A percentile compares a stretch with the other conserved stretches of the same genome.
Evolutionary conservation across 331 rosid genomes (phyloP).

Genomic region (Malus hybrid): DNA sequence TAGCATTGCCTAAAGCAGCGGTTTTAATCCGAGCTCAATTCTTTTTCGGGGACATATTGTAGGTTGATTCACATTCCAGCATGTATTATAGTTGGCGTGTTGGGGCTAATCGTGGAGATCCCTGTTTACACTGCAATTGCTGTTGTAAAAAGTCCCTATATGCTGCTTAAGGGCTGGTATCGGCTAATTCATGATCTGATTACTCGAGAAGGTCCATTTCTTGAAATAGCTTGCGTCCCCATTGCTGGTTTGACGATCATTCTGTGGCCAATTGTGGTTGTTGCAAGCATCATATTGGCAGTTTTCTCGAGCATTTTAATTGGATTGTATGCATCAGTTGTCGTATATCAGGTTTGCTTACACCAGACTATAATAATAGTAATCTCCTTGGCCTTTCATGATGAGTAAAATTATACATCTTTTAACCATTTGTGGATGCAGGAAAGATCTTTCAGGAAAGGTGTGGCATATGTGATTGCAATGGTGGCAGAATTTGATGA

Average conservation of each 20-base stretch:
- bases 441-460: slow-evolving; percentile 76
- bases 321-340: slow-evolving; percentile 63
- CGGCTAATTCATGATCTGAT: slow-evolving; percentile 63
- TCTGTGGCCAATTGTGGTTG: slow-evolving; percentile 78
- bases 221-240: slow-evolving; percentile 55
- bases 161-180: slow-evolving; percentile 83
- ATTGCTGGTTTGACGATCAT: slow-evolving; percentile 59
- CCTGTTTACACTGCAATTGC: slow-evolving; percentile 69
- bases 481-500: slow-evolving; percentile 92
- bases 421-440: slow-evolving; percentile 14
- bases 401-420: slow-evolving; percentile 4
- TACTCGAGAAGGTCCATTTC: slow-evolving; percentile 61
- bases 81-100: slow-evolving; percentile 35
- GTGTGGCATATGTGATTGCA: slow-evolving; percentile 64
- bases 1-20: not conserved
- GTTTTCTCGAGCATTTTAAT: slow-evolving; percentile 57
- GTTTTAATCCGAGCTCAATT: not conserved
- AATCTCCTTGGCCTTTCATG: not conserved
- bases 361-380: not conserved
- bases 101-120: slow-evolving; percentile 57
- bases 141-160: slow-evolving; percentile 67
- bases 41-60: not conserved
- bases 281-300: slow-evolving; percentile 55
- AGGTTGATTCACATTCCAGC: slow-evolving; percentile 80
- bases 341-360: slow-evolving; percentile 69